These are phyloP conservation scores for Agaricus bisporus DNA, from an alignment of 768 basidiomycete genomes.

Conservation along the genomic window DNA sequence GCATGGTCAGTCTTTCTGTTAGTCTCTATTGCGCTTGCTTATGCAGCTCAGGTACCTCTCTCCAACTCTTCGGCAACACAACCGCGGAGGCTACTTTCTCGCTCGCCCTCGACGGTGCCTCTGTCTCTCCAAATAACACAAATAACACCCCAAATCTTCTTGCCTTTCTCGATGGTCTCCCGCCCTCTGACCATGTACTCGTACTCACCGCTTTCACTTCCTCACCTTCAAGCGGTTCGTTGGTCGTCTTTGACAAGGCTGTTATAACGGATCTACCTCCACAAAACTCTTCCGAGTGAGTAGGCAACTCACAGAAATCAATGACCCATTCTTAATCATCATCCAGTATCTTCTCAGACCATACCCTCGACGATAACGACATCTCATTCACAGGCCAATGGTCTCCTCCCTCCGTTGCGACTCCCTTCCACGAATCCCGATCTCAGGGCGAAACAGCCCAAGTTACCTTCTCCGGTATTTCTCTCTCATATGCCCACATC, in stretches of 20 bases:
- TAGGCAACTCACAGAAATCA: too few relatives aligned
- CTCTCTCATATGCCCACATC: conserved; percentile 1
- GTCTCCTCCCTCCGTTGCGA: conserved; percentile 23
- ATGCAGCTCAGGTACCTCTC: conserved; percentile 48
- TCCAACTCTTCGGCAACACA: conserved; percentile 51
- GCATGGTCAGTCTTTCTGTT: conserved; percentile 42
- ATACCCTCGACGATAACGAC: conserved; percentile 35
- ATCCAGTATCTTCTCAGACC: conserved; percentile 27
- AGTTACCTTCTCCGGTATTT: conserved; percentile 39
- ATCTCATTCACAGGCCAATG: conserved; percentile 54
- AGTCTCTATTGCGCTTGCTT: neutral
- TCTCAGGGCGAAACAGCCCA: conserved; percentile 39
- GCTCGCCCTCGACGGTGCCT: conserved; percentile 46
- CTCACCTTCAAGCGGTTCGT: conserved; percentile 22
- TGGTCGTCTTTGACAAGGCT: conserved; percentile 54
- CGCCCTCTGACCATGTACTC: conserved; percentile 47
- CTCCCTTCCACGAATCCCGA: conserved; percentile 21
- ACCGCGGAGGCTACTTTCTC: conserved; percentile 34
- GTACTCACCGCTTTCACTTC: conserved; percentile 42
- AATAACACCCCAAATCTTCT: conserved; percentile 32
- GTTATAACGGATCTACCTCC: conserved; percentile 35
- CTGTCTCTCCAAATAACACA: conserved; percentile 19
- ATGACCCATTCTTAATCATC: neutral
- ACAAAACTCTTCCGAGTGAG: conserved; percentile 24
- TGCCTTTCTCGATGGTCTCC: conserved; percentile 40